phyloP scores from a whole-genome alignment of 225 moss, liverwort and hornwort genomes.

The Bryoerythrophyllum caledonicum region DNA sequence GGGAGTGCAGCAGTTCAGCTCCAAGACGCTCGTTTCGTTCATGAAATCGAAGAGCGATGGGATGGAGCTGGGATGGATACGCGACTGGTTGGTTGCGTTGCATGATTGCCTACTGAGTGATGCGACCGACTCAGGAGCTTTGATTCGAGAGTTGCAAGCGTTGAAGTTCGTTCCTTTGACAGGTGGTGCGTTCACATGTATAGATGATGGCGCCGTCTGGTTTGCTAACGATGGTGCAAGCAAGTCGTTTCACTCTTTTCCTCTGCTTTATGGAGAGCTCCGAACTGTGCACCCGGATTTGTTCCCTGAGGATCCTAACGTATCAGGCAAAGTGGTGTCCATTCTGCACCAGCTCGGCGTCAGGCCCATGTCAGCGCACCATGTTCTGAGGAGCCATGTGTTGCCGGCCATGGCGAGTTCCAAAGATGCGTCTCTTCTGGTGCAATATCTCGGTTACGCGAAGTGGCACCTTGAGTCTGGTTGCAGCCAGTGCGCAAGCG shows the following conservation, averaged over 20 bases:
- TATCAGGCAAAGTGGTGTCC: slow-evolving; percentile 52
- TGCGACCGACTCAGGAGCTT: slow-evolving; percentile 26
- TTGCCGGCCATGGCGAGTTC: slow-evolving; percentile 67
- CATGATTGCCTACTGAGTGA: slow-evolving; percentile 72
- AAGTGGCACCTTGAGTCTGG: slow-evolving; percentile 77
- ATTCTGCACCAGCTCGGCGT: slow-evolving; percentile 74
- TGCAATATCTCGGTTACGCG: slow-evolving; percentile 78
- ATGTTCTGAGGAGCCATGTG: slow-evolving; percentile 83
- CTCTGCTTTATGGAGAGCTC: slow-evolving; percentile 66
- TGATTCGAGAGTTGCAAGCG: slow-evolving; percentile 53
- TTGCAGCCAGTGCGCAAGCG: slow-evolving; percentile 58
- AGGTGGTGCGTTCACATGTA: slow-evolving; percentile 55
- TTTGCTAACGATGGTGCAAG: slow-evolving; percentile 52
- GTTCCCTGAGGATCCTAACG: slow-evolving; percentile 43
- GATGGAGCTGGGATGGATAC: slow-evolving; percentile 66
- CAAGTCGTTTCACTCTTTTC: slow-evolving; percentile 52
- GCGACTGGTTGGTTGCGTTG: slow-evolving; percentile 75
- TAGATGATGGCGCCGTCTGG: slow-evolving; percentile 78
- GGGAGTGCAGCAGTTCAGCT: slow-evolving; percentile 75
- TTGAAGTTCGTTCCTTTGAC: slow-evolving; percentile 76
- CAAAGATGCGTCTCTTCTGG: slow-evolving; percentile 44
- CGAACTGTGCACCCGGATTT: slow-evolving; percentile 68
- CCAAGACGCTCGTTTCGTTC: slow-evolving; percentile 59
- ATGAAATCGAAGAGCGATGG: slow-evolving; percentile 68
- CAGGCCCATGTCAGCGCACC: slow-evolving; percentile 75